Evolutionary conservation across 192 early-diverging fungal genomes (phyloP).

Genomic region (Rhizophagus clarus): DNA sequence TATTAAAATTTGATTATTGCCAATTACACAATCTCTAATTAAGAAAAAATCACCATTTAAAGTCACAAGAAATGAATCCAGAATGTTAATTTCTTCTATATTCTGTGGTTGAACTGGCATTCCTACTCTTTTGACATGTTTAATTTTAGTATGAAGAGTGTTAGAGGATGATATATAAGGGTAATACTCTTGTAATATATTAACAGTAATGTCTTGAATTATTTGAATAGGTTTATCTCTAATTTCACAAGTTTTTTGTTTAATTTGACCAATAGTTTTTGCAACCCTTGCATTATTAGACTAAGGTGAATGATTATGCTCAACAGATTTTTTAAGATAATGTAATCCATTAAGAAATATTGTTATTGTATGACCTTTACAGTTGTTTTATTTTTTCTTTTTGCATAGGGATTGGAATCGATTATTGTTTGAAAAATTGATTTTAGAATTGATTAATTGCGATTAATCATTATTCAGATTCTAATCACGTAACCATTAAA

Average conservation of each 20-base stretch:
- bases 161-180: background rate
- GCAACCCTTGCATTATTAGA: background rate
- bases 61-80: background rate
- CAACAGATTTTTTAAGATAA: slow-evolving; percentile 2
- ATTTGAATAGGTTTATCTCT: background rate
- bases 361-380: background rate
- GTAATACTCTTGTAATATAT: background rate
- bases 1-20: background rate
- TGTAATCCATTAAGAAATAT: background rate
- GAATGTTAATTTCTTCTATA: slow-evolving; percentile 4
- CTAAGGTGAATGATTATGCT: slow-evolving; percentile 5
- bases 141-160: background rate
- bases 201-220: background rate
- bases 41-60: background rate
- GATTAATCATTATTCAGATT: too few species aligned
- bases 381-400: background rate
- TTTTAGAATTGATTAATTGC: too few species aligned
- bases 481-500: too few species aligned
- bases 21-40: background rate
- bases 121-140: background rate
- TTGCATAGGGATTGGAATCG: too few species aligned
- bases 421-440: too few species aligned
- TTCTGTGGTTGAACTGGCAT: background rate
- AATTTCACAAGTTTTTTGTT: background rate
- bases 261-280: background rate